These are phyloP conservation scores for Umbilicaria muhlenbergii DNA, from an alignment of 495 filamentous ascomycete species.

Conservation along the genomic window DNA sequence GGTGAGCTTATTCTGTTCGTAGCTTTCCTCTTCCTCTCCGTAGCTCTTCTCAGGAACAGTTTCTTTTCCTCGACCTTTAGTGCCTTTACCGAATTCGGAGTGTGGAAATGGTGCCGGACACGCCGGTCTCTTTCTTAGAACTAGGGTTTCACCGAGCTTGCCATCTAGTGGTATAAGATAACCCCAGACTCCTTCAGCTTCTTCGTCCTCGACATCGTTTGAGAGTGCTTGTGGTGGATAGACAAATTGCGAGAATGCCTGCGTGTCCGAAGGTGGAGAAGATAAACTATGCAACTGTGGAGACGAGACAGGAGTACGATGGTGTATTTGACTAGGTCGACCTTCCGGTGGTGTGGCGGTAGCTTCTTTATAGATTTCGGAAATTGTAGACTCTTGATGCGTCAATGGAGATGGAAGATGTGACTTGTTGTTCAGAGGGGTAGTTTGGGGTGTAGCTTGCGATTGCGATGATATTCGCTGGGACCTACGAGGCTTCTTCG, in stretches of 20 bases:
- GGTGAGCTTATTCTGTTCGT: constrained; percentile 26
- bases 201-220: constrained; percentile 71
- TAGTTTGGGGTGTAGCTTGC: constrained; percentile 27
- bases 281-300: constrained; percentile 47
- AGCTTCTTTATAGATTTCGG: constrained; percentile 48
- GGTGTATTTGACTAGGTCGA: constrained; percentile 37
- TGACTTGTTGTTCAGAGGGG: constrained; percentile 40
- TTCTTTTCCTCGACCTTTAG: constrained; percentile 23
- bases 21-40: constrained; percentile 38
- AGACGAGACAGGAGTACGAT: constrained; percentile 32
- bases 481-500: constrained; percentile 37
- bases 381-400: constrained; percentile 44
- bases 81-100: constrained; percentile 12
- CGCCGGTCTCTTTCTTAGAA: constrained; percentile 49
- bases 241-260: constrained; percentile 61
- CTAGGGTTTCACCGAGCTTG: constrained; percentile 49
- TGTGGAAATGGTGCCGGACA: constrained; percentile 37
- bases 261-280: constrained; percentile 49
- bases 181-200: constrained; percentile 87
- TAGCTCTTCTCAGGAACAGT: constrained; percentile 16
- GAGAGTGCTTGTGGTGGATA: constrained; percentile 59
- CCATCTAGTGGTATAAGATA: constrained; percentile 74
- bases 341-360: constrained; percentile 59
- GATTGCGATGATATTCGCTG: constrained; percentile 37
- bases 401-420: constrained; percentile 79